Evolutionary conservation across 2,329 filamentous ascomycete genomes (phyloP).

Genomic region (Didymella pinodella): DNA sequence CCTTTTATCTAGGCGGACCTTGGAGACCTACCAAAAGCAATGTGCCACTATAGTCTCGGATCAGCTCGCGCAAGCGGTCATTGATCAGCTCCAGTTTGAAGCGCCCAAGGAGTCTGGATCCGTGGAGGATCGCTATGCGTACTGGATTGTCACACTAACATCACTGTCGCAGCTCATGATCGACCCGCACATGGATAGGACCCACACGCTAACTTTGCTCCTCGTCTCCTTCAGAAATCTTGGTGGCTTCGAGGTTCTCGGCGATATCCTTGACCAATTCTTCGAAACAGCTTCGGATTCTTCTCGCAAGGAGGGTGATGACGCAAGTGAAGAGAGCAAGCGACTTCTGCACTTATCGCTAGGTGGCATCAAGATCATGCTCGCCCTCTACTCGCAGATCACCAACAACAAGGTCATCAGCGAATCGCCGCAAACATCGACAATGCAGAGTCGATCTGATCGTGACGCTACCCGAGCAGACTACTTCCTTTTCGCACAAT

Average conservation of each 20-base stretch:
- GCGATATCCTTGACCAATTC: conserved; percentile 75
- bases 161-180: conserved; percentile 80
- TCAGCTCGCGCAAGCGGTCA: conserved; percentile 74
- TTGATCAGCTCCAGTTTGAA: conserved; percentile 69
- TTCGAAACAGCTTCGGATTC: conserved; percentile 63
- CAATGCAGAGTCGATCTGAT: conserved; percentile 61
- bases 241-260: conserved; percentile 77
- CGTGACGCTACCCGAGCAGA: conserved; percentile 65
- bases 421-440: conserved; percentile 73
- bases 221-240: conserved; percentile 86
- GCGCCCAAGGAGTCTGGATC: conserved; percentile 59
- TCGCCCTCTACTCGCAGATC: conserved; percentile 80
- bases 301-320: conserved; percentile 53
- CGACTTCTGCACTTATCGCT: conserved; percentile 58
- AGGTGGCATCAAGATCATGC: conserved; percentile 78
- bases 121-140: conserved; percentile 72
- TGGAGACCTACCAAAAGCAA: conserved; percentile 70
- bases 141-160: conserved; percentile 82
- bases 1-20: conserved; percentile 75
- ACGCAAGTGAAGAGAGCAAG: conserved; percentile 55
- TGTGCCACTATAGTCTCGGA: conserved; percentile 69
- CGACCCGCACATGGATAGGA: conserved; percentile 63
- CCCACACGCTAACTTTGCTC: conserved; percentile 69
- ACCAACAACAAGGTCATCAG: conserved; percentile 79
- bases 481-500: conserved; percentile 73